These are phyloP conservation scores for Cladosporium sp. DNA, from an alignment of 2,329 filamentous ascomycete species.

Conservation along the genomic window DNA sequence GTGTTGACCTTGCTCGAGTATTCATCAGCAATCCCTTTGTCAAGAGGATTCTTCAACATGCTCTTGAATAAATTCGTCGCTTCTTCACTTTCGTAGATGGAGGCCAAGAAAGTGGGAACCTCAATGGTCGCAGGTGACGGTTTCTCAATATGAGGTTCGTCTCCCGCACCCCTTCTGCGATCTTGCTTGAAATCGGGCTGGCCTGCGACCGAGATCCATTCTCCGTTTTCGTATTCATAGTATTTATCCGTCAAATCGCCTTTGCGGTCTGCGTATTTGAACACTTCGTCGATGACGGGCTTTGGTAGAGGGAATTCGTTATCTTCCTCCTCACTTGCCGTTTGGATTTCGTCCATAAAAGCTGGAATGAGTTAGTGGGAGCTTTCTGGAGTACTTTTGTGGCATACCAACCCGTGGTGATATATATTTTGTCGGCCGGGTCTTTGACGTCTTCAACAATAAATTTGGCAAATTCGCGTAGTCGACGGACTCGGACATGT, in stretches of 20 bases:
- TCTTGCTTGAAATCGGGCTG: background rate
- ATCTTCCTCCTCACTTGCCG: background rate
- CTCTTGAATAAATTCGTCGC: background rate
- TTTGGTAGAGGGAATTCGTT: background rate
- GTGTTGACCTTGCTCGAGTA: background rate
- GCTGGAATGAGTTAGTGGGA: background rate
- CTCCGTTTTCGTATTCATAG: background rate
- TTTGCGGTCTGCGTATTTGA: background rate
- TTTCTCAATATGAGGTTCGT: background rate
- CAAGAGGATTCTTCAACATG: background rate
- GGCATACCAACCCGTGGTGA: background rate
- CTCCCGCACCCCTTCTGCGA: background rate
- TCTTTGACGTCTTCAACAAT: background rate
- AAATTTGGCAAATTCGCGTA: background rate
- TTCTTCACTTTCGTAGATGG: background rate
- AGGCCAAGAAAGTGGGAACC: background rate
- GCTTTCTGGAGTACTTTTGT: background rate
- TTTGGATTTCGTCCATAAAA: background rate
- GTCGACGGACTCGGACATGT: background rate
- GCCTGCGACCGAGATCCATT: background rate
- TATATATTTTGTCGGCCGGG: background rate
- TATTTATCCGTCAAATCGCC: background rate
- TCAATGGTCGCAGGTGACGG: background rate
- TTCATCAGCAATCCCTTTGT: background rate
- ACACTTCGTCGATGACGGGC: background rate